Evolutionary conservation across 225 moss, liverwort and hornwort species (phyloP).

Genomic region (Climacium dendroides): DNA sequence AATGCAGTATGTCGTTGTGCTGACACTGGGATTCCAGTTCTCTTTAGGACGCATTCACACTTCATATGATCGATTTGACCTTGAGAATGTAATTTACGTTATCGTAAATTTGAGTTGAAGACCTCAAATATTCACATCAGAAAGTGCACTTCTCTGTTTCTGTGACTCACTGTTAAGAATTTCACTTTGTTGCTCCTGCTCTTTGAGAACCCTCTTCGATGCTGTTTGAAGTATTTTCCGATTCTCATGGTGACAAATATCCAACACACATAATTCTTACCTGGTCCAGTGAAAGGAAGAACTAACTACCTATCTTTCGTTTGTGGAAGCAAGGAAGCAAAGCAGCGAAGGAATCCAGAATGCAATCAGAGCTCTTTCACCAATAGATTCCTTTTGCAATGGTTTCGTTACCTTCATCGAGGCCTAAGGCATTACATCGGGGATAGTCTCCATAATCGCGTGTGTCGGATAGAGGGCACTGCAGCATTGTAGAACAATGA

Average conservation of each 20-base stretch:
- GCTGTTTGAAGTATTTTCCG: not conserved
- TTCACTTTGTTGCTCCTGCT: not conserved
- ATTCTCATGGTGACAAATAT: not conserved
- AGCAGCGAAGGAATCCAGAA: not conserved
- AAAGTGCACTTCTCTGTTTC: not conserved
- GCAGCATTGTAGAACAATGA: not conserved
- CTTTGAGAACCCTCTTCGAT: not conserved
- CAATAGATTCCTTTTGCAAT: constrained; percentile 21
- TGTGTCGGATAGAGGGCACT: constrained; percentile 17
- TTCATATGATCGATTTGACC: not conserved
- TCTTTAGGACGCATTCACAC: not conserved
- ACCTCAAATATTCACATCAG: not conserved
- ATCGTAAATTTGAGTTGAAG: not conserved
- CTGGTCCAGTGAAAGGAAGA: not conserved
- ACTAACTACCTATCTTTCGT: not conserved
- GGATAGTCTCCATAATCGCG: constrained; percentile 38
- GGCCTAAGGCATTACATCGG: constrained; percentile 20
- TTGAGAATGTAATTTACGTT: not conserved
- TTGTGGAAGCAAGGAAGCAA: not conserved
- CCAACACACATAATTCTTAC: not conserved
- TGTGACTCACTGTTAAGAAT: not conserved
- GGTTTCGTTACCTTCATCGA: not conserved
- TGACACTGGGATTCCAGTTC: not conserved
- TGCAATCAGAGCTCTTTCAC: constrained; percentile 2
- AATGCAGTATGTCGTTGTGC: not conserved